Percentiles rank a stretch among this genome's conserved stretches.
Conservation (phyloP, 192 early-diverging fungal species). For the Neocallimastix lanati region DNA sequence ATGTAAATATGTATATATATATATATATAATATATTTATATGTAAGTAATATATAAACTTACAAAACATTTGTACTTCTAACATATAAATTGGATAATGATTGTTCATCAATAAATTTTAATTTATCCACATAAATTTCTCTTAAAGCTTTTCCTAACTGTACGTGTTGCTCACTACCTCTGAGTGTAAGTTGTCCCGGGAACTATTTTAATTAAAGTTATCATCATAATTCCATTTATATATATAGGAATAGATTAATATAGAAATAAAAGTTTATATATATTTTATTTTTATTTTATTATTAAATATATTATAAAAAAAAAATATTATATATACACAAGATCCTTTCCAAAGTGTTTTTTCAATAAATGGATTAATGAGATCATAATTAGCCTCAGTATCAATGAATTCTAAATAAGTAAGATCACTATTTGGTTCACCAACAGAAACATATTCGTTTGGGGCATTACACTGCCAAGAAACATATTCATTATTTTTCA, state of each 20-base stretch:
- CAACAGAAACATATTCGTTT: not conserved
- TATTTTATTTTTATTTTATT: no score
- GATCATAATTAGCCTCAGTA: not conserved
- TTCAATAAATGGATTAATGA: not conserved
- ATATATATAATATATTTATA: no score
- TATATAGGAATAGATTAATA: no score
- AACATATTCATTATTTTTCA: not conserved
- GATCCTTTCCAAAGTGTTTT: not conserved
- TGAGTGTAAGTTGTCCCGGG: not conserved
- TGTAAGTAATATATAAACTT: no score
- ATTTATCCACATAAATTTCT: conserved; percentile 24
- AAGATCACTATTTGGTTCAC: not conserved
- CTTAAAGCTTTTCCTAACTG: conserved; percentile 5
- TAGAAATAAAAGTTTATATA: no score
- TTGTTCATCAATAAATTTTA: conserved; percentile 11
- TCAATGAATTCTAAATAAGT: not conserved
- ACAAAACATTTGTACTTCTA: not conserved
- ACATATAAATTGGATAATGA: not conserved
- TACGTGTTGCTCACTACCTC: not conserved
- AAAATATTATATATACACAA: not conserved
- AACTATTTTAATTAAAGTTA: not conserved
- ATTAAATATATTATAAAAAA: no score
- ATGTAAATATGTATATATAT: no score
- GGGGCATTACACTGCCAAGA: not conserved
- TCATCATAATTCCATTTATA: no score